A percentile compares a stretch with the other conserved stretches of the same genome.
phyloP scores from a whole-genome alignment of 495 filamentous ascomycete genomes.

The Penicillium silybi region DNA sequence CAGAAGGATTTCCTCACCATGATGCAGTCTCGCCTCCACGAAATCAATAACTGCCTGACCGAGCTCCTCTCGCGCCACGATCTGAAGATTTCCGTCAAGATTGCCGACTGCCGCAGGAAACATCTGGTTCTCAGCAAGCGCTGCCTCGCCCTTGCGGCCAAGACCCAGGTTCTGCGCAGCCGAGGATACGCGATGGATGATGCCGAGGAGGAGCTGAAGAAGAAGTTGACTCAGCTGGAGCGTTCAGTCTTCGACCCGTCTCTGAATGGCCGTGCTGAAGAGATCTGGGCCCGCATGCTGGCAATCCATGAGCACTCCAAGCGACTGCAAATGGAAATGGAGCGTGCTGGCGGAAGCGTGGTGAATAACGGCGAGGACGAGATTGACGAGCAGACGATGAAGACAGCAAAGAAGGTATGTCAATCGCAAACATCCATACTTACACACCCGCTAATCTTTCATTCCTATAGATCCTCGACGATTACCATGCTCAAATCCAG shows the following conservation, averaged over 20 bases:
- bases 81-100: conserved; percentile 71
- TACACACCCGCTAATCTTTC: conserved; percentile 9
- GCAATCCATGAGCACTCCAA: conserved; percentile 76
- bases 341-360: conserved; percentile 54
- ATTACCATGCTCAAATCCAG: conserved; percentile 83
- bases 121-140: conserved; percentile 78
- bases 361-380: conserved; percentile 46
- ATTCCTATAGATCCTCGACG: conserved; percentile 68
- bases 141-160: conserved; percentile 78
- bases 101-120: conserved; percentile 73
- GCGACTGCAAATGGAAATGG: conserved; percentile 73
- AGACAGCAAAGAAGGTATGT: conserved; percentile 79
- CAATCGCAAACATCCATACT: background rate
- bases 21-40: conserved; percentile 78
- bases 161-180: conserved; percentile 88
- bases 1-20: conserved; percentile 69
- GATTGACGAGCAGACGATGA: conserved; percentile 73
- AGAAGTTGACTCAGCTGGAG: conserved; percentile 74
- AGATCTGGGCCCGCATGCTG: conserved; percentile 95
- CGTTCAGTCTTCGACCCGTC: conserved; percentile 76
- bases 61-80: conserved; percentile 78
- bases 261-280: conserved; percentile 77
- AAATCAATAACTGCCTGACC: conserved; percentile 83
- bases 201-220: conserved; percentile 86
- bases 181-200: conserved; percentile 87